Evolutionary conservation across 805 yeast species (phyloP).

Genomic region (Starmerella apis): DNA sequence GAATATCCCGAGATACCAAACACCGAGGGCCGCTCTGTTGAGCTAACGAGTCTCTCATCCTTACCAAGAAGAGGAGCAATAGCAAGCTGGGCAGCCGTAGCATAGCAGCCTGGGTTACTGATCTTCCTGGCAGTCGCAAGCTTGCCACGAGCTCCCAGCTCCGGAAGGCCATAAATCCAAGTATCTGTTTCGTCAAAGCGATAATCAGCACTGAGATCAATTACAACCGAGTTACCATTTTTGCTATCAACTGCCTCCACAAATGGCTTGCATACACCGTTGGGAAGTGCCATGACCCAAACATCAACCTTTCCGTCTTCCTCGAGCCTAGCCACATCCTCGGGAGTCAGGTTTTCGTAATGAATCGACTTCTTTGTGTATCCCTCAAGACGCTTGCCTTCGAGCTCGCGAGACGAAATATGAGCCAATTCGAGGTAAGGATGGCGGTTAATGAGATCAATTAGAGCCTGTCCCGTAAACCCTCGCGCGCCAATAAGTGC

Average conservation of each 20-base stretch:
- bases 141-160: slow-evolving; percentile 55
- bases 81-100: slow-evolving; percentile 95
- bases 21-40: slow-evolving; percentile 61
- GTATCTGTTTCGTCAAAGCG: slow-evolving; percentile 79
- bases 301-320: slow-evolving; percentile 70
- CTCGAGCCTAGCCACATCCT: slow-evolving; percentile 74
- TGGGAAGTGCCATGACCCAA: slow-evolving; percentile 99
- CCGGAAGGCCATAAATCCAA: slow-evolving; percentile 96
- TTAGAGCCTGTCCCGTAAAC: slow-evolving; percentile 87
- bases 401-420: slow-evolving; percentile 90
- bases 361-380: slow-evolving; percentile 70
- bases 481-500: slow-evolving; percentile 99
- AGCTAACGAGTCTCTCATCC: slow-evolving; percentile 37
- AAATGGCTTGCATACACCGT: slow-evolving; percentile 74
- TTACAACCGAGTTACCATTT: slow-evolving; percentile 62
- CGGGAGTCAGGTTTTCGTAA: slow-evolving; percentile 78
- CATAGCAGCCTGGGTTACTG: slow-evolving; percentile 97
- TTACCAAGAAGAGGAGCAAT: slow-evolving; percentile 57
- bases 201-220: slow-evolving; percentile 92
- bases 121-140: slow-evolving; percentile 69
- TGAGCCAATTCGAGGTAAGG: slow-evolving; percentile 80
- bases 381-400: slow-evolving; percentile 77
- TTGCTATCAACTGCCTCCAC: slow-evolving; percentile 35
- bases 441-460: slow-evolving; percentile 75
- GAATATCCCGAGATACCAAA: slow-evolving; percentile 98